Evolutionary conservation across 2,329 filamentous ascomycete genomes (phyloP), one percentile per base, ranked within the genome.

Genomic region (Colletotrichum cereale): DNA sequence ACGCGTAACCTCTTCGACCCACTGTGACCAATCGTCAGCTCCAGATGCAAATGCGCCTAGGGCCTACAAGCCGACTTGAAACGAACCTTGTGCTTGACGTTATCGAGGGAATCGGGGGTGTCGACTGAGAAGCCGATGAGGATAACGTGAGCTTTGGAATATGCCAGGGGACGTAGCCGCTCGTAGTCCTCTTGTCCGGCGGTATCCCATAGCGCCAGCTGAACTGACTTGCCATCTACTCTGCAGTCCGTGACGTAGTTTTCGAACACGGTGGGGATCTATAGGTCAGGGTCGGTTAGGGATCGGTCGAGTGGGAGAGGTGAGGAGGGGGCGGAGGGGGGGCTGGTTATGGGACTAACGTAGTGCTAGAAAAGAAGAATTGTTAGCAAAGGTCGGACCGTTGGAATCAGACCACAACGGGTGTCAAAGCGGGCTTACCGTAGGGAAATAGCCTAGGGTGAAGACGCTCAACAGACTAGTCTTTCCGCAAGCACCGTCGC

Each of bases 171-270:
- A 74, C 96, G 92, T 84, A 99, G 86, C 80, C 96, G 89, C 83
- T 99, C 96, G 82, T 99, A 99, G 81, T 99, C 96, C 88, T 99
- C 96, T 83, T 99, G 96, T 72, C 96, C 96, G 62, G 96, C 96
- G n/a, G 96, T 99, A 90, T 99, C 96, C 96, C 96, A 99, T 77
- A 99, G 86, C 62, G 96, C 96, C 74, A 99, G 88, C 85, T 99
- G 96, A 48, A 99, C 96, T n/a, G 94, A 97, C 82, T 97, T 97
- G 79, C 96, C 96, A 81, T 99, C 96, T 72, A 99, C 96, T 84
- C 96, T 90, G 84, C 96, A 99, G 84, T 99, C 96, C 77, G 96
- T 99, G 75, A 99, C 96, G 79, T 99, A 99, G 85, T 99, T 99
- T 81, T 99, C 96, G 83, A 99, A 99, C 47, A 99, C 96, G 57